Evolutionary conservation across 306 rosid genomes (phyloP), one percentile per base, ranked within the genome.

Genomic region (Prunus mira): DNA sequence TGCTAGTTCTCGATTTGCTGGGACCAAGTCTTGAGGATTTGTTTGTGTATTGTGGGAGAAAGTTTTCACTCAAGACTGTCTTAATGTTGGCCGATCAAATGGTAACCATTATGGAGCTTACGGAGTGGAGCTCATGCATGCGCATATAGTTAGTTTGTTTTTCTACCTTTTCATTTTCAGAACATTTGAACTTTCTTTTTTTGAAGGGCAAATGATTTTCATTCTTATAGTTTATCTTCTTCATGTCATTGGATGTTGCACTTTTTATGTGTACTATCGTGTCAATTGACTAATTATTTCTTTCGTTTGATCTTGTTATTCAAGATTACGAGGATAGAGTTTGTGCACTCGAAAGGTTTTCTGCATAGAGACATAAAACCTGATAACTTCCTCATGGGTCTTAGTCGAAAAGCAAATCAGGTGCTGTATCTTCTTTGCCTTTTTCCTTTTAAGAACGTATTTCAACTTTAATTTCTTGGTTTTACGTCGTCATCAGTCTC

Each of bases 401-500:
- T 95, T 81, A 97, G 97, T 75, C 96, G 98, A 66, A 95, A 95
- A 84, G 98, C 98, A 71, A 95, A 92, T 83, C 98, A 90, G 97
- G 98, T 95, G 72, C 74, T 28, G 46, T 41, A 51, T 75, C 70
- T 27, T 66, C 71, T 69, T 24, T 56, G 20, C 77, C 55, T 55
- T 5, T 50, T 69, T 47, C 12, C 41, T 57, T 56, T 7, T 68
- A 65, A 68, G 43, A 38, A 38, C 5, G 43, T 38, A 38, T 67
- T 74, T 45, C 47, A 45, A n/a, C 49, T 51, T 55, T 74, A 18
- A 9, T 70, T 58, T 57, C 20, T 15, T 49, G 76, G 66, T 43
- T 41, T 70, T 62, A 7, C 3, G 30, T 50, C 24, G 64, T 65
- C 67, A 47, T 51, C 27, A 66, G 49, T 67, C 79, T 46, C 47